Base-by-base conservation (phyloP, 179 eudicot species). In the Drosera spatulata region DNA sequence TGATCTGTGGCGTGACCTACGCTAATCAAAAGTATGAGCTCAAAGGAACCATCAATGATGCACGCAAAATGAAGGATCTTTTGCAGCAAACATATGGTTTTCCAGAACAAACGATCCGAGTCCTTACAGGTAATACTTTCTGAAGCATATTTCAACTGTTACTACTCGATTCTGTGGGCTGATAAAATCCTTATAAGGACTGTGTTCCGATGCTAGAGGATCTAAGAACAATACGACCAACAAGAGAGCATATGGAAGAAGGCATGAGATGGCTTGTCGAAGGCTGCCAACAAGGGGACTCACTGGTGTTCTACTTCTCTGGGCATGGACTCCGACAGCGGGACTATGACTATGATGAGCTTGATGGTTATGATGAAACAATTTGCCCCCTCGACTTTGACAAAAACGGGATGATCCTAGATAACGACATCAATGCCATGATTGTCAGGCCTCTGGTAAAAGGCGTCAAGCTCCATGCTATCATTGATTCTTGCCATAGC, bases 361-460 rank as follows among this genome's bases (percentile, higher is more conserved):
- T 66, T 11, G 96, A 88, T 59, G 95, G 91, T 10, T 80, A 73
- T 55, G 91, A 86, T 55, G 91, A 86, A 61, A 73, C 85, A 14
- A 66, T 88, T 52, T 86, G 95, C 55, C 96, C 96, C n/a, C 66
- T 85, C 7, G 96, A 88, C 74, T 88, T 78, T 60, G 64, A 68
- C 59, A 75, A 81, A 5, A 66, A 77, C 7, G 96, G 96, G 40
- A 58, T 80, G 74, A 88, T 88, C 51, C 33, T 79, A 5, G 96
- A 88, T 62, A 76, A 88, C 58, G 85, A 86, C 33, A 74, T 88
- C 67, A 88, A 88, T 39, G 57, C 73, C 42, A 68, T 79, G 70
- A 78, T 88, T 58, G 95, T 88, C 44, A 72, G 73, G 68, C 90
- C 91, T 41, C 79, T 88, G 8, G 62, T 67, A 2, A 39, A 51